Percentiles rank a stretch among this genome's conserved stretches.
Conservation (phyloP, 148 eudicot genomes). For the Vaccinium corymbosum region DNA sequence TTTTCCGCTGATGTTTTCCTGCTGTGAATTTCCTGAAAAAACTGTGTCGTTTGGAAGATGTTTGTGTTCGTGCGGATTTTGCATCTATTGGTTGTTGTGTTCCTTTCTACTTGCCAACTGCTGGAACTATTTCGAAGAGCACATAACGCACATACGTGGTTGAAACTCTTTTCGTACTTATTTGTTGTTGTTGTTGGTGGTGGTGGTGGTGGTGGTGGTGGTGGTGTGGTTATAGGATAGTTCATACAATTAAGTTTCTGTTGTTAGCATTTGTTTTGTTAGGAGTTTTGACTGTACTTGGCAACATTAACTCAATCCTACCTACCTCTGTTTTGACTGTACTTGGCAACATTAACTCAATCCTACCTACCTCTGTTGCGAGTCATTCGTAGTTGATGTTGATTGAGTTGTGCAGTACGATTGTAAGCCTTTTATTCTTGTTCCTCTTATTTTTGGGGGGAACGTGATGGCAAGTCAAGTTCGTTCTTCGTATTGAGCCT, state of each 20-base stretch:
- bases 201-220: no score
- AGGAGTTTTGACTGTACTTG: not conserved
- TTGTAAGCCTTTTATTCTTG: not conserved
- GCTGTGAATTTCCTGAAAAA: not conserved
- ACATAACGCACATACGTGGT: not conserved
- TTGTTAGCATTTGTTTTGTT: not conserved
- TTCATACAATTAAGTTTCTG: not conserved
- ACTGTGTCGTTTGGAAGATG: not conserved
- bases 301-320: not conserved
- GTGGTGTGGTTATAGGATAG: not conserved
- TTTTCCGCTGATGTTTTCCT: not conserved
- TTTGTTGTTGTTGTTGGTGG: not conserved
- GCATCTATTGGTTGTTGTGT: not conserved
- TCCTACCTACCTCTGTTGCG: not conserved
- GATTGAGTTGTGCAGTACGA: not conserved
- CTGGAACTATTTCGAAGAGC: not conserved
- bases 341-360: not conserved
- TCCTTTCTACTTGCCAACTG: not conserved
- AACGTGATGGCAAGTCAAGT: not conserved
- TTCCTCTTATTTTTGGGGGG: not conserved
- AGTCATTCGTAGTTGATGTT: not conserved
- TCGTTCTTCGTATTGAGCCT: not conserved
- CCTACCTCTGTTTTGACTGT: not conserved
- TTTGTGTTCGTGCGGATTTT: not conserved
- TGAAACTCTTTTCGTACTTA: not conserved